Percentiles rank a stretch among this genome's conserved stretches.
These are phyloP conservation scores for Camellia sinensis DNA, from an alignment of 148 eudicot genomes.

Conservation along the genomic window DNA sequence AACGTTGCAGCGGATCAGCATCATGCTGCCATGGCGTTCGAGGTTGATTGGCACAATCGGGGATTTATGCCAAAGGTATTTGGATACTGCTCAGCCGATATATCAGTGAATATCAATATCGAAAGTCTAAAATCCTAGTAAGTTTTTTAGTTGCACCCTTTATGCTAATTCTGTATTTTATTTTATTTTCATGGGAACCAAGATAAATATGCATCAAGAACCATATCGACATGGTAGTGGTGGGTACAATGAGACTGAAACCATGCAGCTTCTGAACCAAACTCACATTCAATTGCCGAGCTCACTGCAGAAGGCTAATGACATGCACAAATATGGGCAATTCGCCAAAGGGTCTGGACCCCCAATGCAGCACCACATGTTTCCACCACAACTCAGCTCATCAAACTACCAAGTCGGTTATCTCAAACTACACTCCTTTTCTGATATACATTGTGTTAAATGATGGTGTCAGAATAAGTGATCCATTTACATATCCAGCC, in stretches of 20 bases:
- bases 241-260: constrained; percentile 39
- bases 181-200: not conserved
- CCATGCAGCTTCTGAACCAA: constrained; percentile 54
- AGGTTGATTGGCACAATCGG: constrained; percentile 41
- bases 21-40: constrained; percentile 37
- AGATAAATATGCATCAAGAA: constrained; percentile 32
- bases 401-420: constrained; percentile 34
- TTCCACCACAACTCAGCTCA: constrained; percentile 45
- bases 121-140: not conserved
- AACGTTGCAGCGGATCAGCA: constrained; percentile 20
- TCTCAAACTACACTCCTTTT: constrained; percentile 2
- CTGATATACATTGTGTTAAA: not conserved
- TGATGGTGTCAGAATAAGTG: too few species aligned
- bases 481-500: too few species aligned
- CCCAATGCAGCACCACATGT: constrained; percentile 33
- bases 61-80: constrained; percentile 49
- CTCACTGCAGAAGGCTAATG: constrained; percentile 17
- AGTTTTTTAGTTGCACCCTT: not conserved
- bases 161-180: not conserved
- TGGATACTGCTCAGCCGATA: not conserved
- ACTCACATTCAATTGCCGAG: constrained; percentile 47
- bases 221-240: constrained; percentile 22
- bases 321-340: constrained; percentile 20
- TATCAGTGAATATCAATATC: not conserved
- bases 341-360: constrained; percentile 12